phyloP scores from a whole-genome alignment of 179 eudicot species.

The Beta lomatogona region DNA sequence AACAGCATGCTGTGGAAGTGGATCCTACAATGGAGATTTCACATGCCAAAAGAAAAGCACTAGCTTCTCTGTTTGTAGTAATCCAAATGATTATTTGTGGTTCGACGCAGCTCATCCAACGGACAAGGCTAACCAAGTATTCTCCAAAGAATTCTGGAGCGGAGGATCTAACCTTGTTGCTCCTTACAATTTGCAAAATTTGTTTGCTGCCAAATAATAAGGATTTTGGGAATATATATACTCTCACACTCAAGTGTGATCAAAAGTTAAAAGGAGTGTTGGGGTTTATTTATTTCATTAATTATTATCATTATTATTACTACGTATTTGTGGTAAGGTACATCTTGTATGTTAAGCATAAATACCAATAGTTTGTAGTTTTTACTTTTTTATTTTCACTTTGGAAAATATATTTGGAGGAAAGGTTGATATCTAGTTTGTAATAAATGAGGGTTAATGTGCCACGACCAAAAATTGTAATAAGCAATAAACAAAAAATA shows the following conservation, averaged over 20 bases:
- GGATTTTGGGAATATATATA: constrained; percentile 1
- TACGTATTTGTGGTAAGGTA: not conserved
- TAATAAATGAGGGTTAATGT: constrained; percentile 9
- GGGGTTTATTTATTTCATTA: constrained; percentile 7
- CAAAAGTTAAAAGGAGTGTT: not conserved
- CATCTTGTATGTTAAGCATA: constrained; percentile 16
- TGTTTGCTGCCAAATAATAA: constrained; percentile 17
- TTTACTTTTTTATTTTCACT: not conserved
- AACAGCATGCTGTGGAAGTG: constrained; percentile 48
- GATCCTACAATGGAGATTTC: constrained; percentile 35
- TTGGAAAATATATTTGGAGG: constrained; percentile 11
- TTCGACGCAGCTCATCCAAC: constrained; percentile 42
- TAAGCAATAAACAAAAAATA: constrained; percentile 3
- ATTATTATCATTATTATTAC: not conserved
- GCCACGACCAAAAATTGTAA: not conserved
- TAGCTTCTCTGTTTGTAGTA: constrained; percentile 32
- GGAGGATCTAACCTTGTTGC: constrained; percentile 31
- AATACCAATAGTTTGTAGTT: constrained; percentile 15
- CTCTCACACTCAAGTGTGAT: constrained; percentile 25
- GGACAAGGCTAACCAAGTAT: constrained; percentile 35
- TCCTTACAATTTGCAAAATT: constrained; percentile 36
- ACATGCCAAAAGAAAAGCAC: constrained; percentile 38
- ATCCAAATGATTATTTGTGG: constrained; percentile 37
- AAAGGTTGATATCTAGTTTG: not conserved
- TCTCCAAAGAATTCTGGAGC: constrained; percentile 37